phyloP scores from a whole-genome alignment of 2,329 filamentous ascomycete species.

The Aspergillus ustus region DNA sequence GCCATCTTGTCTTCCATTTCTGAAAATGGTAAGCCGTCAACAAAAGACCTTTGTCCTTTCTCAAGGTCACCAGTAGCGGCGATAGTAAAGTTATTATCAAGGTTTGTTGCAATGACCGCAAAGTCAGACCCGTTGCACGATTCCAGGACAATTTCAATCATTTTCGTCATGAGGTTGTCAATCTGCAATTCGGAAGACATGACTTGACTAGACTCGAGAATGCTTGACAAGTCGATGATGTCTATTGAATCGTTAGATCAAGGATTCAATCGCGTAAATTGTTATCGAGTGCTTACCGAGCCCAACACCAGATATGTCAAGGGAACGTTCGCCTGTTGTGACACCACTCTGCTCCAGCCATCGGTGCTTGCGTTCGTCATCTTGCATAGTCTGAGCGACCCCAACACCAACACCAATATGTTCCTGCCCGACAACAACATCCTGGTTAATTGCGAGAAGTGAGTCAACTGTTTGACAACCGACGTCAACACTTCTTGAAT shows the following conservation, averaged over 20 bases:
- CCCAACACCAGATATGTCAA: constrained; percentile 49
- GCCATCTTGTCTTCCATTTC: constrained; percentile 63
- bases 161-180: constrained; percentile 65
- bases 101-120: constrained; percentile 65
- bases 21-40: constrained; percentile 60
- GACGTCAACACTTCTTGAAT: constrained; percentile 57
- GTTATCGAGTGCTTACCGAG: constrained; percentile 33
- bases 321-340: constrained; percentile 41
- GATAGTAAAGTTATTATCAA: constrained; percentile 63
- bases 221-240: constrained; percentile 67
- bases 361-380: constrained; percentile 46
- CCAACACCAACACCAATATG: constrained; percentile 30
- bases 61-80: constrained; percentile 65
- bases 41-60: constrained; percentile 57
- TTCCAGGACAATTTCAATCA: constrained; percentile 68
- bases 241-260: constrained; percentile 55
- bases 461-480: constrained; percentile 62
- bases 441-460: constrained; percentile 47
- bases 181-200: constrained; percentile 69
- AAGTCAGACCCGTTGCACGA: constrained; percentile 65
- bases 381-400: constrained; percentile 39
- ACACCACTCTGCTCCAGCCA: constrained; percentile 50
- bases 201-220: constrained; percentile 67
- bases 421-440: constrained; percentile 34
- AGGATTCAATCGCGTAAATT: neutral